Evolutionary conservation across 805 yeast genomes (phyloP).

Genomic region (Lachancea waltii): DNA sequence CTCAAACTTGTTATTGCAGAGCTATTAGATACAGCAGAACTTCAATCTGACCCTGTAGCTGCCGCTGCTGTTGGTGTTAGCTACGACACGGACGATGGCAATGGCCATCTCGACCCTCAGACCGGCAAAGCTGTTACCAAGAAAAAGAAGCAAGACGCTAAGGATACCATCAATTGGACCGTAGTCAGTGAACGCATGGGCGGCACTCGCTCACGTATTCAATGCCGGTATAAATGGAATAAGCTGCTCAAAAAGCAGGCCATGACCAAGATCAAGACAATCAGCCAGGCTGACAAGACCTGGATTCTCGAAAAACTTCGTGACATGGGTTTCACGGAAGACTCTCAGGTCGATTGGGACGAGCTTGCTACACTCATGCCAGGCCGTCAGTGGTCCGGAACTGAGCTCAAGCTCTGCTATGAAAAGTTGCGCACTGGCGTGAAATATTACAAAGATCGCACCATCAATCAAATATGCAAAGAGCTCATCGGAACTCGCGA

Average conservation of each 20-base stretch:
- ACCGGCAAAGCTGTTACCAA: no score
- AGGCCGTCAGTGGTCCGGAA: constrained; percentile 46
- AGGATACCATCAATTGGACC: constrained; percentile 77
- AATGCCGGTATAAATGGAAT: constrained; percentile 94
- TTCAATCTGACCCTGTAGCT: constrained; percentile 14
- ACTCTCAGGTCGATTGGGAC: constrained; percentile 48
- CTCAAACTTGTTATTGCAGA: constrained; percentile 50
- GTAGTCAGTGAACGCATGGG: constrained; percentile 83
- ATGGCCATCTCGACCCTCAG: no score
- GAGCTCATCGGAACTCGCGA: constrained; percentile 23
- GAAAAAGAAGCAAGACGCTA: constrained; percentile 22
- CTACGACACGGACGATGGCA: constrained; percentile 25
- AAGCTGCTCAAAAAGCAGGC: constrained; percentile 63
- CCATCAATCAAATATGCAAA: constrained; percentile 32
- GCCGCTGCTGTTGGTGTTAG: no score
- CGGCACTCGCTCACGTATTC: constrained; percentile 83
- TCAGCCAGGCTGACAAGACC: constrained; percentile 41
- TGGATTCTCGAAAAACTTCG: constrained; percentile 45
- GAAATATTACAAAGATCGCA: constrained; percentile 41
- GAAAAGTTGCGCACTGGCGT: constrained; percentile 51
- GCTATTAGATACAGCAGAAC: constrained; percentile 35
- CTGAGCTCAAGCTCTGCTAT: constrained; percentile 56
- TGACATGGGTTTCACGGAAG: constrained; percentile 37
- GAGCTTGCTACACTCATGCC: constrained; percentile 43
- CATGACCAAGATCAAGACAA: constrained; percentile 36